A percentile compares a stretch with the other conserved stretches of the same genome.
These are phyloP conservation scores for Pichia nanzhaoensis DNA, from an alignment of 805 yeast species.

Conservation along the genomic window DNA sequence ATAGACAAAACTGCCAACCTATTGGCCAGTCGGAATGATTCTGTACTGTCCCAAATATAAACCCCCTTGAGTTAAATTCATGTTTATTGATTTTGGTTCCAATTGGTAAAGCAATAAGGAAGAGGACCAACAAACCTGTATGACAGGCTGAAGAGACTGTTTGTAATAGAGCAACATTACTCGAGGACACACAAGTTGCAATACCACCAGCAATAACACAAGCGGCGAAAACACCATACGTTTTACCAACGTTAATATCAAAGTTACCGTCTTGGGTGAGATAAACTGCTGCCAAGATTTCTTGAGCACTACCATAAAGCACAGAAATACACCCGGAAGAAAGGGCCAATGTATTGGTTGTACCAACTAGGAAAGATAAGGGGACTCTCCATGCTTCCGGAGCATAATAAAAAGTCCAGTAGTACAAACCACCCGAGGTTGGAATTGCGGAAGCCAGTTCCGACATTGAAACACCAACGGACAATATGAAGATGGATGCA, in stretches of 20 bases:
- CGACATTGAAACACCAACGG: conserved; percentile 54
- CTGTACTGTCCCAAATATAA: conserved; percentile 46
- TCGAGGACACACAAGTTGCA: conserved; percentile 49
- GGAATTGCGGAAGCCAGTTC: conserved; percentile 63
- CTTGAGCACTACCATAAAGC: conserved; percentile 57
- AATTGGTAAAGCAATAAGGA: conserved; percentile 56
- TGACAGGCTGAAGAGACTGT: conserved; percentile 51
- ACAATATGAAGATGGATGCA: conserved; percentile 37
- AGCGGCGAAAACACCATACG: conserved; percentile 60
- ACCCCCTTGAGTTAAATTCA: conserved; percentile 39
- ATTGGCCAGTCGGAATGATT: conserved; percentile 47
- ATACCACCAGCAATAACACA: conserved; percentile 44
- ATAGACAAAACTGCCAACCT: conserved; percentile 45
- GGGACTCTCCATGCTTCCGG: conserved; percentile 46
- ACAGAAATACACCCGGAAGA: conserved; percentile 59
- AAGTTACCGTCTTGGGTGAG: conserved; percentile 44
- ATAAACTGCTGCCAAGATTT: conserved; percentile 51
- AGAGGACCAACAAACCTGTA: conserved; percentile 40
- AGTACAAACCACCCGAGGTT: conserved; percentile 66
- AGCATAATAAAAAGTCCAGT: conserved; percentile 60
- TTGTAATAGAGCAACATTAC: conserved; percentile 49
- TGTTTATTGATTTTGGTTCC: conserved; percentile 38
- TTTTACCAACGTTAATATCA: conserved; percentile 42
- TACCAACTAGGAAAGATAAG: conserved; percentile 54
- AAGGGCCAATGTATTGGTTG: conserved; percentile 57